These are phyloP conservation scores for Lentinus brumalis DNA, from an alignment of 768 basidiomycete species.

Conservation along the genomic window DNA sequence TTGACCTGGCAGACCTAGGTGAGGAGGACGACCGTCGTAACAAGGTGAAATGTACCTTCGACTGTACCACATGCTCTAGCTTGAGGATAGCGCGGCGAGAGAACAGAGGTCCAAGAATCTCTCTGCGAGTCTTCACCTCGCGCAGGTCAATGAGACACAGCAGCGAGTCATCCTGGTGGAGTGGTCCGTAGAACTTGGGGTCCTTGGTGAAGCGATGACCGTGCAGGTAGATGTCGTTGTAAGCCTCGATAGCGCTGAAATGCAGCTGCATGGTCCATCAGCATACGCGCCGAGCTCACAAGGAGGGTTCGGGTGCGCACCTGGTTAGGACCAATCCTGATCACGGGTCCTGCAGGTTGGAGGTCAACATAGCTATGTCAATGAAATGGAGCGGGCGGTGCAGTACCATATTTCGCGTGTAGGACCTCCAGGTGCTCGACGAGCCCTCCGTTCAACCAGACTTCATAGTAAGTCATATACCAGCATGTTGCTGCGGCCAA, in stretches of 20 bases:
- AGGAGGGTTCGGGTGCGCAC: constrained; percentile 21
- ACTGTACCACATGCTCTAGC: constrained; percentile 5
- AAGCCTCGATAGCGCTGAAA: constrained; percentile 41
- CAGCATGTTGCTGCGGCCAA: constrained; percentile 20
- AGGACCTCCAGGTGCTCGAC: constrained; percentile 37
- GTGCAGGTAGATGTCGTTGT: constrained; percentile 34
- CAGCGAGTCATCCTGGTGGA: constrained; percentile 21
- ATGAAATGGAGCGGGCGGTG: neutral
- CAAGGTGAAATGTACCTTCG: constrained; percentile 8
- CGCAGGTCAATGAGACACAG: neutral
- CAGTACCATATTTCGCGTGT: constrained; percentile 40
- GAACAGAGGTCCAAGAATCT: constrained; percentile 7
- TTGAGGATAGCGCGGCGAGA: constrained; percentile 10
- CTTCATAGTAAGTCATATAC: constrained; percentile 22
- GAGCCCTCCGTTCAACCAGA: constrained; percentile 19
- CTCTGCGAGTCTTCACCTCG: constrained; percentile 1
- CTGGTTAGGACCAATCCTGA: constrained; percentile 44
- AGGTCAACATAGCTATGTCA: neutral
- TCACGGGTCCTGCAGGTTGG: constrained; percentile 33
- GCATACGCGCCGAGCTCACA: neutral
- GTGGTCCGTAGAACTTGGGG: constrained; percentile 31
- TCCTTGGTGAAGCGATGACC: constrained; percentile 25
- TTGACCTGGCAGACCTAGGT: neutral
- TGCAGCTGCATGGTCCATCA: constrained; percentile 35
- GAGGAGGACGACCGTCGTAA: neutral